Conservation (phyloP, 345 rosid species). For the Populus simonii region DNA sequence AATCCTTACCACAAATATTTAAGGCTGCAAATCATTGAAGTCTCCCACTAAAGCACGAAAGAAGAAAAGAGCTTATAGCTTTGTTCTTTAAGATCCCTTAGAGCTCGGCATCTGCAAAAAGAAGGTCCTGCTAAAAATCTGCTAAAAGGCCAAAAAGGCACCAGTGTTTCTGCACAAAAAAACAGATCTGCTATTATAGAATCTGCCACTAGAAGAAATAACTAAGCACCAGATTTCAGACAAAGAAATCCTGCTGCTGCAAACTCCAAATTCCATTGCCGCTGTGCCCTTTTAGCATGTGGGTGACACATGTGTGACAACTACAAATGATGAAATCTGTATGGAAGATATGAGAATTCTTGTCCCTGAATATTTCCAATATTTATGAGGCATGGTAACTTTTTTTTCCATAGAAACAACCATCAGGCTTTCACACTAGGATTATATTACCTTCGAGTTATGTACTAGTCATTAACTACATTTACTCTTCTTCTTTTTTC, state of each 20-base stretch:
- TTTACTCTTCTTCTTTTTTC: too few relatives aligned
- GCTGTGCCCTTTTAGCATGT: background rate
- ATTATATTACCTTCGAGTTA: too few relatives aligned
- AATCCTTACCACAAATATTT: too few relatives aligned
- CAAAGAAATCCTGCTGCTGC: background rate
- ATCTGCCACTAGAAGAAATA: conserved; percentile 2
- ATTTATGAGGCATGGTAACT: too few relatives aligned
- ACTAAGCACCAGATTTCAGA: background rate
- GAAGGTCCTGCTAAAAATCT: background rate
- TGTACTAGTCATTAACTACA: too few relatives aligned
- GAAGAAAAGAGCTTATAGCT: background rate
- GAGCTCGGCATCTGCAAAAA: background rate
- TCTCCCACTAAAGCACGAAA: background rate
- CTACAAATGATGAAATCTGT: background rate
- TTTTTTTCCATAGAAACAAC: too few relatives aligned
- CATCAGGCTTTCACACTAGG: too few relatives aligned
- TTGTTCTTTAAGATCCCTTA: background rate
- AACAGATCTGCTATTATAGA: background rate
- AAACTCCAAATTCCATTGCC: background rate
- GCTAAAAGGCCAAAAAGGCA: background rate
- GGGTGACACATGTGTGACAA: background rate
- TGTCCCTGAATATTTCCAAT: too few relatives aligned
- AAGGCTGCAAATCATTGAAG: background rate
- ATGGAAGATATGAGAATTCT: background rate
- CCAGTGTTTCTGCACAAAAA: conserved; percentile 8